Percentiles rank a stretch among this genome's conserved stretches.
phyloP scores from a whole-genome alignment of 2,329 filamentous ascomycete genomes.

The Orbilia javanica region DNA sequence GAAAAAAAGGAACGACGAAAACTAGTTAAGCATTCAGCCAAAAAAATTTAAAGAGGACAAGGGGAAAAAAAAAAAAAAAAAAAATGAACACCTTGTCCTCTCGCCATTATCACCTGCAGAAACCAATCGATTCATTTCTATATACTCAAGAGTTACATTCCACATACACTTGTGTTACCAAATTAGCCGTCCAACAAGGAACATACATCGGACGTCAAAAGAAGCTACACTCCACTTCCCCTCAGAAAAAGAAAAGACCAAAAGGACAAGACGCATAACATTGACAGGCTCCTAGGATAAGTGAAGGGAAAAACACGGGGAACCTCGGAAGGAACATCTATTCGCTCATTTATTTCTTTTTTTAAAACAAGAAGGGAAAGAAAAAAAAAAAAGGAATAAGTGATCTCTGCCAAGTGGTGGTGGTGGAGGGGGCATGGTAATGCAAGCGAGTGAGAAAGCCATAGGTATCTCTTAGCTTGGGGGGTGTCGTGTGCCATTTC shows the following conservation, averaged over 20 bases:
- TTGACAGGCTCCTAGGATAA: background rate
- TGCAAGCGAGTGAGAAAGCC: no score
- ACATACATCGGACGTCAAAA: background rate
- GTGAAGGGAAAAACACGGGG: constrained; percentile 4
- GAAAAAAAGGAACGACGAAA: background rate
- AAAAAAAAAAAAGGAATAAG: no score
- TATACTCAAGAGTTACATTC: background rate
- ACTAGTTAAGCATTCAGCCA: background rate
- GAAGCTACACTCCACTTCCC: background rate
- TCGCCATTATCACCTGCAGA: constrained; percentile 4
- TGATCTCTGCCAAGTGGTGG: no score
- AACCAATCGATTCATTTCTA: background rate
- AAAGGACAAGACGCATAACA: background rate
- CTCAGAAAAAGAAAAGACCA: background rate
- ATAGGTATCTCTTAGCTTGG: background rate
- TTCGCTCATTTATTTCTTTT: constrained; percentile 21
- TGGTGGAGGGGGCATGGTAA: background rate
- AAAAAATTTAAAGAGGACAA: background rate
- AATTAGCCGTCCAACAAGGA: constrained; percentile 19
- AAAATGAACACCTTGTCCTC: constrained; percentile 3
- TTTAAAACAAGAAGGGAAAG: background rate
- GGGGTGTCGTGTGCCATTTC: constrained; percentile 17
- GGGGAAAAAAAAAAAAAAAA: background rate
- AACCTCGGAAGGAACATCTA: constrained; percentile 6
- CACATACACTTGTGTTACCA: constrained; percentile 9